A percentile compares a stretch with the other conserved stretches of the same genome.
Evolutionary conservation across 805 yeast genomes (phyloP).

Genomic region (Lipomyces starkeyi): DNA sequence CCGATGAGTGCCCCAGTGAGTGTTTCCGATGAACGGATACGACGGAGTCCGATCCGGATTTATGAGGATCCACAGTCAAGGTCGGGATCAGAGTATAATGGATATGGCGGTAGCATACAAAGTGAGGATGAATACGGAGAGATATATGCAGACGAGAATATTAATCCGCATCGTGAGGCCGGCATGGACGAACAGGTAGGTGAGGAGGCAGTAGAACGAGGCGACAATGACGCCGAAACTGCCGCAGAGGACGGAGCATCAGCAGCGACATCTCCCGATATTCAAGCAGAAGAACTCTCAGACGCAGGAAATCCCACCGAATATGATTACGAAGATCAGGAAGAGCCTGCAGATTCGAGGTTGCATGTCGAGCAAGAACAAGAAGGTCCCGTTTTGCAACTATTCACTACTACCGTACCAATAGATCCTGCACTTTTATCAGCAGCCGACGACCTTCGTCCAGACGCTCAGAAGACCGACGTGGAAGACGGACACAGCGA

Average conservation of each 20-base stretch:
- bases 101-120: conserved; percentile 11
- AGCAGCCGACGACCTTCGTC: conserved; percentile 5
- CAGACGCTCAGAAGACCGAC: not conserved
- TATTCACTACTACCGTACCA: conserved; percentile 5
- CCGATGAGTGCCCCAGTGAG: not conserved
- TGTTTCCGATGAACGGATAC: not conserved
- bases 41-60: conserved; percentile 15
- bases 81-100: conserved; percentile 25
- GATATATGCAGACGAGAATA: conserved; percentile 22
- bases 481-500: not conserved
- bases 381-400: not conserved
- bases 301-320: not conserved
- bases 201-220: not conserved
- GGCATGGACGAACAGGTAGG: not conserved
- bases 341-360: not conserved
- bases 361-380: not conserved
- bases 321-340: conserved; percentile 3
- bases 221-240: not conserved
- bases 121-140: conserved; percentile 21
- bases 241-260: not conserved
- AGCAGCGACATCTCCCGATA: not conserved
- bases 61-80: conserved; percentile 25
- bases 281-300: conserved; percentile 6
- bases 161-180: conserved; percentile 9
- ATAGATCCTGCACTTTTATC: conserved; percentile 22